Conservation (phyloP, 2,329 filamentous ascomycete species). For the Ophiocordyceps camponoti-saundersi region DNA sequence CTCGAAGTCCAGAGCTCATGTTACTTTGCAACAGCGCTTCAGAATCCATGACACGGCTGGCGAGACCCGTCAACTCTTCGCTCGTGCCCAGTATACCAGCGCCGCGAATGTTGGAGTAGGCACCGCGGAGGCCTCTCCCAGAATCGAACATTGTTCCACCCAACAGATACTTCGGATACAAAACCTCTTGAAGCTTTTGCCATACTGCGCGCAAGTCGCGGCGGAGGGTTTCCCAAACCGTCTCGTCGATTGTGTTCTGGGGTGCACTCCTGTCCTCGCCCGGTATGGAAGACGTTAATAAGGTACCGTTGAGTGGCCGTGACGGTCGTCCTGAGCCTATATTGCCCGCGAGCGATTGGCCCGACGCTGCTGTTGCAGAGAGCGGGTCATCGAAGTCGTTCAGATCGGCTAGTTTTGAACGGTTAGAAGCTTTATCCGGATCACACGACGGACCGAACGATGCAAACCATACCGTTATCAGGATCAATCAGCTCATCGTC, state of each 20-base stretch:
- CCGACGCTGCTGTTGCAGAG: slow-evolving; percentile 43
- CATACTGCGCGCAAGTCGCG: slow-evolving; percentile 85
- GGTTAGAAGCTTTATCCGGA: no score
- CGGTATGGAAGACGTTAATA: slow-evolving; percentile 75
- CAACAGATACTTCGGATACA: slow-evolving; percentile 89
- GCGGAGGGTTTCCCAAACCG: slow-evolving; percentile 91
- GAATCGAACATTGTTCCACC: slow-evolving; percentile 47
- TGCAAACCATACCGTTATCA: no score
- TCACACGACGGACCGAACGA: no score
- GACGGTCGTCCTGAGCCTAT: slow-evolving; percentile 48
- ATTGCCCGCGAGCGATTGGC: slow-evolving; percentile 69
- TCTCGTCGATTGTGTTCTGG: slow-evolving; percentile 90
- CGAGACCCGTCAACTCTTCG: slow-evolving; percentile 44
- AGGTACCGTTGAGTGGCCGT: slow-evolving; percentile 50
- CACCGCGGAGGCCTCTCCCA: slow-evolving; percentile 36
- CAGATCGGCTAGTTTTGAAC: slow-evolving; percentile 52
- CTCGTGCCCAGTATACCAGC: slow-evolving; percentile 41
- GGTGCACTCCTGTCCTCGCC: slow-evolving; percentile 85
- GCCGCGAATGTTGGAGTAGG: slow-evolving; percentile 43
- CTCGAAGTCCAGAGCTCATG: slow-evolving; percentile 79
- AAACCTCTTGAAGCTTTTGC: slow-evolving; percentile 95
- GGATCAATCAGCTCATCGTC: no score
- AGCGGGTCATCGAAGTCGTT: slow-evolving; percentile 89
- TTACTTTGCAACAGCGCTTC: slow-evolving; percentile 44
- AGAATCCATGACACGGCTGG: slow-evolving; percentile 45